A percentile compares a stretch with the other conserved stretches of the same genome.
phyloP scores from a whole-genome alignment of 1,284 basidiomycete species.

The Kalmanozyma brasiliensis region DNA sequence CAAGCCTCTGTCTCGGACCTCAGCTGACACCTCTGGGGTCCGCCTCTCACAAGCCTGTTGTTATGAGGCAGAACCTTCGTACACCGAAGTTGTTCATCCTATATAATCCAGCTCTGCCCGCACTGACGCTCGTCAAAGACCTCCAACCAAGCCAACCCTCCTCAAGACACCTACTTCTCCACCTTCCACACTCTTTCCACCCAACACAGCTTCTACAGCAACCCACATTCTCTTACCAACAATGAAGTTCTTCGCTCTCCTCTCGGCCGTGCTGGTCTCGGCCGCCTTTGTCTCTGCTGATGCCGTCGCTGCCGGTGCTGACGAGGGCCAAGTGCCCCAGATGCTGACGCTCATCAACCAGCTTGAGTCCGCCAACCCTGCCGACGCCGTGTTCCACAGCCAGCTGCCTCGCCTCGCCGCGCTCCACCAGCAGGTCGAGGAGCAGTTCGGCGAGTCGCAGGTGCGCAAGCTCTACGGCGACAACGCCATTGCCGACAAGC shows the following conservation, averaged over 20 bases:
- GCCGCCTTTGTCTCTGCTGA: conserved; percentile 23
- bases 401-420: conserved; percentile 13
- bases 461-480: conserved; percentile 23
- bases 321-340: conserved; percentile 29
- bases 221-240: background rate
- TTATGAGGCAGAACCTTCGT: too few species aligned
- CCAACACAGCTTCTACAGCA: conserved; percentile 21
- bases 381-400: conserved; percentile 8
- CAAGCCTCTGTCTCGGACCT: too few species aligned
- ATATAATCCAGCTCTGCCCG: too few species aligned
- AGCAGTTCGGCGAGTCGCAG: conserved; percentile 12
- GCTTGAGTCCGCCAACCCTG: conserved; percentile 29
- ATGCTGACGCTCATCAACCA: conserved; percentile 29
- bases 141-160: too few species aligned
- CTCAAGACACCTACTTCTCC: conserved; percentile 9
- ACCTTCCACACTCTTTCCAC: background rate
- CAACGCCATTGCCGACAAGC: conserved; percentile 13
- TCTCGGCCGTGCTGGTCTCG: conserved; percentile 18
- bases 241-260: conserved; percentile 38
- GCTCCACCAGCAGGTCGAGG: conserved; percentile 24
- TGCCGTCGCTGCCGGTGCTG: conserved; percentile 11
- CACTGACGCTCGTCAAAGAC: too few species aligned
- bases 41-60: too few species aligned
- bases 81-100: too few species aligned
- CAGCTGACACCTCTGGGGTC: too few species aligned